Evolutionary conservation across 2,329 filamentous ascomycete genomes (phyloP).

Genomic region (Cytospora mali): DNA sequence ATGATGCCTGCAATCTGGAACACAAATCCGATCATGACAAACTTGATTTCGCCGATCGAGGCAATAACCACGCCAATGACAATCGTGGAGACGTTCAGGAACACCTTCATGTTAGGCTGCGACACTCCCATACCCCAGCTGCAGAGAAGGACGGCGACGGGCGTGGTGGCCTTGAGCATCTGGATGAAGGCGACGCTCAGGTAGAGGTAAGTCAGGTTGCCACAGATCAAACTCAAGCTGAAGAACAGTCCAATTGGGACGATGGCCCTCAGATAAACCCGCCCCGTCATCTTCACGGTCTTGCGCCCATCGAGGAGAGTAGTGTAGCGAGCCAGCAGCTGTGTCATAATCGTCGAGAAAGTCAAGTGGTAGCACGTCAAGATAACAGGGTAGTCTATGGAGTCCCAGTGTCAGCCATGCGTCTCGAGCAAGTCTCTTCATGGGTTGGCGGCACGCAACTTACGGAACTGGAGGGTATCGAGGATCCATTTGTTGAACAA

Average conservation of each 20-base stretch:
- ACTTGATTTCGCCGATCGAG: slow-evolving; percentile 93
- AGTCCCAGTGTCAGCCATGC: slow-evolving; percentile 34
- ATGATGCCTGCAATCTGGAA: slow-evolving; percentile 78
- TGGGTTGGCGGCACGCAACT: slow-evolving; percentile 39
- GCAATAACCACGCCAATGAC: slow-evolving; percentile 94
- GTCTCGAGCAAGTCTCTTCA: neutral
- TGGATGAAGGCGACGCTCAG: slow-evolving; percentile 96
- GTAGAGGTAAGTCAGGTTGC: slow-evolving; percentile 94
- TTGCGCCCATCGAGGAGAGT: slow-evolving; percentile 90
- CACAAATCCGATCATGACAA: slow-evolving; percentile 77
- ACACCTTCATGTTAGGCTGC: slow-evolving; percentile 80
- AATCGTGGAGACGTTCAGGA: slow-evolving; percentile 92
- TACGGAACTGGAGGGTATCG: slow-evolving; percentile 81
- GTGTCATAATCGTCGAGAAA: slow-evolving; percentile 93
- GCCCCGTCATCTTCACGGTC: slow-evolving; percentile 94
- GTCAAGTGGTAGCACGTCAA: slow-evolving; percentile 94
- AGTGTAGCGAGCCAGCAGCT: slow-evolving; percentile 88
- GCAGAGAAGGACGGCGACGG: slow-evolving; percentile 86
- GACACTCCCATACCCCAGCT: slow-evolving; percentile 87
- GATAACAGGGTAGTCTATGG: slow-evolving; percentile 70
- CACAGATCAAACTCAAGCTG: slow-evolving; percentile 93
- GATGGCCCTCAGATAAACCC: slow-evolving; percentile 89
- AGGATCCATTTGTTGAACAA: slow-evolving; percentile 99
- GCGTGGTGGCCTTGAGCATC: slow-evolving; percentile 98
- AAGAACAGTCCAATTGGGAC: slow-evolving; percentile 96